Base-by-base conservation (phyloP, 176 grass and related monocot genomes). In the Carex pumila region DNA sequence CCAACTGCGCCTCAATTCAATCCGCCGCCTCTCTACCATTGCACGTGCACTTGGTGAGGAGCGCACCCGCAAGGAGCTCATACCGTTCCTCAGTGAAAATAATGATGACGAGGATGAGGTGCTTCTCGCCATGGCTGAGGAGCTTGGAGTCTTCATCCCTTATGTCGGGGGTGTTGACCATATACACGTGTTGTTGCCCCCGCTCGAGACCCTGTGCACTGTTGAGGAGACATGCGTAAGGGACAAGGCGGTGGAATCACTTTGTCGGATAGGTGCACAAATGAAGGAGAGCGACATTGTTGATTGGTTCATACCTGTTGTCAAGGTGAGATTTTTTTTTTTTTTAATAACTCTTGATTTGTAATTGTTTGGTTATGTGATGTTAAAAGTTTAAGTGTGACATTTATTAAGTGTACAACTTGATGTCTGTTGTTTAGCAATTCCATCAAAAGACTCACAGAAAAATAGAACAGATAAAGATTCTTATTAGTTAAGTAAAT, bases 51-150 rank as follows among this genome's bases (percentile, higher is more conserved):
- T 98, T 76, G 93, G 96, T 12, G 96, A 98, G 84, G 96, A 98
- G 90, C 89, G 96, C 73, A 95, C 96, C 12, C 88, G 93, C 77
- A 98, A 95, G 66, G 96, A 98, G 83, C 88, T 98, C 21, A 92
- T 98, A 79, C 96, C 96, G 30, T 98, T 98, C 31, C 91, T 98
- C 7, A 93, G 92, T 77, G 96, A 98, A 88, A 98, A 98, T 84
- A 98, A 98, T 82, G 96, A 93, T 2, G 96, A 98, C n/a, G 92
- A 98, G 82, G 96, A 98, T 83, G 96, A 98, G 87, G 96, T 98
- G 79, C 96, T 98, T 67, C 96, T 98, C 72, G 93, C 89, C 29
- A 98, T 98, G 93, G 96, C 96, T 1, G 96, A 98, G 84, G 96
- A 98, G 60, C 84, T 98, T 84, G 95, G 95, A 7, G 91, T 93